Evolutionary conservation across 2,329 filamentous ascomycete genomes (phyloP).

Genomic region (Fusarium haematococcum): DNA sequence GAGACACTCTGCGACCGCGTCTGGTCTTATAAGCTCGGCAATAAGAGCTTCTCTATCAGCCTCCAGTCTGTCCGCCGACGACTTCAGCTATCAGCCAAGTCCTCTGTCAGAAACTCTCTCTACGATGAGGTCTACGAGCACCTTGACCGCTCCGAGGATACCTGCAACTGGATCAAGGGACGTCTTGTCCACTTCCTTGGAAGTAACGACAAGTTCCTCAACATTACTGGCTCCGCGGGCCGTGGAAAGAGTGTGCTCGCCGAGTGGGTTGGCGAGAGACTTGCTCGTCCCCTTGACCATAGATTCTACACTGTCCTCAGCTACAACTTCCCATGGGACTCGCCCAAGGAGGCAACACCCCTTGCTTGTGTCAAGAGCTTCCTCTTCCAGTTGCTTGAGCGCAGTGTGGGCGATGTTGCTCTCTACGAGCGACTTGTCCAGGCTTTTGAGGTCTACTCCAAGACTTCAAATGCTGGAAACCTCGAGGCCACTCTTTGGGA

Average conservation of each 20-base stretch:
- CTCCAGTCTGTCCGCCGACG: constrained; percentile 48
- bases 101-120: constrained; percentile 41
- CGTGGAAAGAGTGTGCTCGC: constrained; percentile 54
- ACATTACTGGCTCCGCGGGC: constrained; percentile 50
- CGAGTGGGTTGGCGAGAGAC: constrained; percentile 54
- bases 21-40: constrained; percentile 50
- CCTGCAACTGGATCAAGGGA: constrained; percentile 54
- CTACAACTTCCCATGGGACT: constrained; percentile 53
- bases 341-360: constrained; percentile 45
- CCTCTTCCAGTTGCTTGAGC: constrained; percentile 53
- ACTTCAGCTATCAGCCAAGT: constrained; percentile 46
- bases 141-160: constrained; percentile 53
- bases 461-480: constrained; percentile 37
- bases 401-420: constrained; percentile 52
- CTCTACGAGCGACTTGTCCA: constrained; percentile 49
- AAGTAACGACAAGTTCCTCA: constrained; percentile 49
- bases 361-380: constrained; percentile 52
- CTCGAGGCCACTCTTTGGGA: constrained; percentile 50
- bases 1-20: constrained; percentile 50
- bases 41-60: constrained; percentile 33
- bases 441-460: constrained; percentile 42
- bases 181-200: constrained; percentile 51
- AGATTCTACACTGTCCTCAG: constrained; percentile 50
- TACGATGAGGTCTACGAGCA: constrained; percentile 54
- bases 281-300: constrained; percentile 52